Base-by-base conservation (phyloP, 306 rosid species). In the Luffa acutangula region DNA sequence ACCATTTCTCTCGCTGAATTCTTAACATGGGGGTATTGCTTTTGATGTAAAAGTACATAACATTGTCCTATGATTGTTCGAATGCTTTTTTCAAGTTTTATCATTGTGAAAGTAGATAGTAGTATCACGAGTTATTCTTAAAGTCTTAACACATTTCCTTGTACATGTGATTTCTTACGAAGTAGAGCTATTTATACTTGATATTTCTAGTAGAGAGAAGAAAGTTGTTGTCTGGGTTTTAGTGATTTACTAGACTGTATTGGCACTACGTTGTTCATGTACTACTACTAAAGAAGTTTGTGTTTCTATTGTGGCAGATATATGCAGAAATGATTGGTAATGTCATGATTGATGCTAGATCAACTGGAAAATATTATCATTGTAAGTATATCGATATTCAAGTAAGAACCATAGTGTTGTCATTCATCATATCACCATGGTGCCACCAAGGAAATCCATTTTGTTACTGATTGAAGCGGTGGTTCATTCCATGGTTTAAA, bases 311-410 rank as follows among this genome's bases (percentile, higher is more conserved):
- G 49, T 67, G 84, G 83, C 93, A 95, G 99, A 93, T 95, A 86
- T 95, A 95, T 75, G 84, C 99, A n/a, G 99, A 95, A 90, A 93
- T 93, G 99, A 95, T 95, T 83, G 99, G 99, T 81, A 95, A 95
- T 88, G 97, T 95, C 84, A 95, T 95, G 97, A 83, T 88, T 34
- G 99, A 95, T 90, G 99, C 99, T 33, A 91, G 97, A 63, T 95
- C 99, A 80, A 95, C 97, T 21, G 99, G 99, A 87, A 95, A 95
- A 87, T 93, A 95, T 86, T 95, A 95, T 83, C 99, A 95, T 75
- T 95, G 98, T 95, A 84, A 87, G 97, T 89, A 82, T 74, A 64
- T 45, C 2, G 0, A 1, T 31, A 71, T 45, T 71, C 12, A 31
- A 71, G 11, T 75, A 51, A 51, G 43, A 15, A 34, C 48, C 34